These are phyloP conservation scores for Pyricularia grisea DNA, from an alignment of 2,329 filamentous ascomycete genomes.

Conservation along the genomic window DNA sequence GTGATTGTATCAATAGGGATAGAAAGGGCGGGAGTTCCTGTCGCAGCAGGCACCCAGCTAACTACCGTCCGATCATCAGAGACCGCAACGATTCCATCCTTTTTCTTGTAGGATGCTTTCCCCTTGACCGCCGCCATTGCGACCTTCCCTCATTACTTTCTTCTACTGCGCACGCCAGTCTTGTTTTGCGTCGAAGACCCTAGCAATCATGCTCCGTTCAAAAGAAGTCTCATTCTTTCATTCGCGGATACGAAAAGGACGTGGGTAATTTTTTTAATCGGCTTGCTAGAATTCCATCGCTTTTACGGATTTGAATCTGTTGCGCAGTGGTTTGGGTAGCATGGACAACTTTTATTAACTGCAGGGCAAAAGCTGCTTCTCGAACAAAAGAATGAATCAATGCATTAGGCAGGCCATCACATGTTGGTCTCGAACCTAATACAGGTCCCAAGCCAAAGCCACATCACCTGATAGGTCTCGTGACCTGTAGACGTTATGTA, in stretches of 20 bases:
- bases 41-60: slow-evolving; percentile 64
- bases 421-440: neutral
- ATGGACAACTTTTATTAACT: neutral
- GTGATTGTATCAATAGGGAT: slow-evolving; percentile 69
- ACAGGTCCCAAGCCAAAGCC: no score
- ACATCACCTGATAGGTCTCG: neutral
- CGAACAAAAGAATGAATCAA: neutral
- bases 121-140: slow-evolving; percentile 53
- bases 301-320: neutral
- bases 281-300: neutral
- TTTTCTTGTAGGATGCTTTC: slow-evolving; percentile 83
- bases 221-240: neutral
- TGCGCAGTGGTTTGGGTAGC: neutral
- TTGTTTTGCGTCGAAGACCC: neutral
- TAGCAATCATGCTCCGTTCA: neutral
- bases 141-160: neutral
- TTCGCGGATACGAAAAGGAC: neutral
- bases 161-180: neutral
- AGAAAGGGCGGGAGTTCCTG: slow-evolving; percentile 55
- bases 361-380: neutral
- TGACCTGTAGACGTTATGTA: neutral
- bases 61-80: slow-evolving; percentile 64
- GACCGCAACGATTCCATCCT: slow-evolving; percentile 76
- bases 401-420: neutral
- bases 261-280: neutral